A percentile compares a stretch with the other conserved stretches of the same genome.
These are phyloP conservation scores for Ceratobasidium papillatum DNA, from an alignment of 1,284 basidiomycete species.

Conservation along the genomic window DNA sequence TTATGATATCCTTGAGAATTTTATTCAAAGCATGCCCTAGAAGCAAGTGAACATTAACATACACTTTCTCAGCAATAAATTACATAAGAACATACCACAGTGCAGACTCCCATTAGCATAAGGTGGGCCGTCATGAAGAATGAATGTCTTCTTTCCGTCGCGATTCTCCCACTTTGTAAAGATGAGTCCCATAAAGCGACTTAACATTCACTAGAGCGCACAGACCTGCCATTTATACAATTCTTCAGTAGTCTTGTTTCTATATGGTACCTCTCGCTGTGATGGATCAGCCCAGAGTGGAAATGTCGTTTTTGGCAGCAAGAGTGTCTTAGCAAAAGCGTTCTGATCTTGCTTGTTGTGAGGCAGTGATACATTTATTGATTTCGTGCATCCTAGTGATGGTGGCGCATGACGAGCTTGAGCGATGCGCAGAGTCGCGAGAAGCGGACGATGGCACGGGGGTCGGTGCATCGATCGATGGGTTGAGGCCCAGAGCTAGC, in stretches of 20 bases:
- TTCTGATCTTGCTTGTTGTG: slow-evolving; percentile 45
- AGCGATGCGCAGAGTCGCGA: slow-evolving; percentile 25
- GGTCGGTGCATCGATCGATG: slow-evolving; percentile 4
- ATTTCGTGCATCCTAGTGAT: neutral
- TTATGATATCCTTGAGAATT: slow-evolving; percentile 96
- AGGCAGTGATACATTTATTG: neutral
- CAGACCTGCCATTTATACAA: slow-evolving; percentile 91
- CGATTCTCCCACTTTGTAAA: slow-evolving; percentile 66
- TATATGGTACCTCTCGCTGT: slow-evolving; percentile 69
- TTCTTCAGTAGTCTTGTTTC: slow-evolving; percentile 72
- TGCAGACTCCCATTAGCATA: slow-evolving; percentile 98
- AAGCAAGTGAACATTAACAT: neutral
- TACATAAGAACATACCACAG: slow-evolving; percentile 71
- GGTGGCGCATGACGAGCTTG: neutral
- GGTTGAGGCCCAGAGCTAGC: neutral
- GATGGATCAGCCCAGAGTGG: slow-evolving; percentile 77
- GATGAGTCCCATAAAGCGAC: neutral
- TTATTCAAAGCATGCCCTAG: slow-evolving; percentile 98
- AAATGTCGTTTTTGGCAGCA: slow-evolving; percentile 86
- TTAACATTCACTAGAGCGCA: neutral
- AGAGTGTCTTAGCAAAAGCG: slow-evolving; percentile 72
- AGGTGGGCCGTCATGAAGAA: slow-evolving; percentile 96
- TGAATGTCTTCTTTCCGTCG: slow-evolving; percentile 69
- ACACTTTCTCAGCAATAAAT: neutral
- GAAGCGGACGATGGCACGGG: slow-evolving; percentile 7